Conservation (phyloP, 331 rosid species). For the Saraca asoca region DNA sequence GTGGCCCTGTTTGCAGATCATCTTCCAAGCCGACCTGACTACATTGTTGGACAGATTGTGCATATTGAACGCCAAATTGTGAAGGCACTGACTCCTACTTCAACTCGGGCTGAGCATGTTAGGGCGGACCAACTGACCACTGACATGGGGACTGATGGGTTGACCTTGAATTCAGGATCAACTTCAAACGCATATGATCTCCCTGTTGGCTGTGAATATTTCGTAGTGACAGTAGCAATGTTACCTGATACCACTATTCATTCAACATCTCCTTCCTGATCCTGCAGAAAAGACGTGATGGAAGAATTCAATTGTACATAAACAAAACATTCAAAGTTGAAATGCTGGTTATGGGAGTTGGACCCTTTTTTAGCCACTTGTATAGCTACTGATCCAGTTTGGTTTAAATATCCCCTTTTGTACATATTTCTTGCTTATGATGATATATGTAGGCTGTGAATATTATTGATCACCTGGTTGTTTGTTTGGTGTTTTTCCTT, state of each 20-base stretch:
- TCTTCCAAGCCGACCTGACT: slow-evolving; percentile 77
- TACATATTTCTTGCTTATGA: slow-evolving; percentile 46
- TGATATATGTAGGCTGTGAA: slow-evolving; percentile 48
- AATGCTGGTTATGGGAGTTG: slow-evolving; percentile 42
- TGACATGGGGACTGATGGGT: slow-evolving; percentile 58
- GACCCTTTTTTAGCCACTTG: slow-evolving; percentile 35
- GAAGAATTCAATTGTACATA: slow-evolving; percentile 82
- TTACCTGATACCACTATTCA: slow-evolving; percentile 86
- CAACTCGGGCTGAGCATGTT: slow-evolving; percentile 45
- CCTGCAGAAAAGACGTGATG: slow-evolving; percentile 79
- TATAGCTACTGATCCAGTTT: slow-evolving; percentile 64
- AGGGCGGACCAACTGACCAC: slow-evolving; percentile 44
- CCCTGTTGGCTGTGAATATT: slow-evolving; percentile 90
- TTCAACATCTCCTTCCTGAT: slow-evolving; percentile 93
- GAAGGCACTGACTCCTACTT: slow-evolving; percentile 47
- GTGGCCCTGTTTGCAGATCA: slow-evolving; percentile 82
- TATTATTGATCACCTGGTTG: slow-evolving; percentile 43
- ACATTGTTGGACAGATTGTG: slow-evolving; percentile 91
- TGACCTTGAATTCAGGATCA: slow-evolving; percentile 95
- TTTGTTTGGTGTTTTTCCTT: neutral
- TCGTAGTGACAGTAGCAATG: slow-evolving; percentile 87
- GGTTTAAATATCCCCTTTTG: slow-evolving; percentile 41
- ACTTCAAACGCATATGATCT: slow-evolving; percentile 74
- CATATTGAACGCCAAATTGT: slow-evolving; percentile 81
- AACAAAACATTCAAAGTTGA: slow-evolving; percentile 37